Percentiles rank a stretch among this genome's conserved stretches.
phyloP scores from a whole-genome alignment of 495 filamentous ascomycete species.

The Talaromyces borbonicus region DNA sequence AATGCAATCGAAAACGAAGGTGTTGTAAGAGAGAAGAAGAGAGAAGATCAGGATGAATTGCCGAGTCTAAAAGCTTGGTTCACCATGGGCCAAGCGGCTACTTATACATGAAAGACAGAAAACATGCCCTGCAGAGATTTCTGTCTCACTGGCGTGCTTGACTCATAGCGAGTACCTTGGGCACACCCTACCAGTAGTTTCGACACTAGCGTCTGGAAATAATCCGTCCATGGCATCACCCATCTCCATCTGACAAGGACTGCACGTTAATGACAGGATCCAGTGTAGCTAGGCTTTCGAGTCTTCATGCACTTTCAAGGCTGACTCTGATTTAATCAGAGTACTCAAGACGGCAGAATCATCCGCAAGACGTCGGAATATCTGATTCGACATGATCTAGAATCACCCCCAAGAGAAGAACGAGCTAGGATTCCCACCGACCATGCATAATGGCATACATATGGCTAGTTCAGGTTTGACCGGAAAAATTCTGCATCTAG shows the following conservation, averaged over 20 bases:
- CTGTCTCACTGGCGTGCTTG: neutral
- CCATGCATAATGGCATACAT: too few relatives aligned
- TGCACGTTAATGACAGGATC: neutral
- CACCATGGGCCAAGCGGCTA: neutral
- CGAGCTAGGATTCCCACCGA: neutral
- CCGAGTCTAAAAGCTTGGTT: neutral
- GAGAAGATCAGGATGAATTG: neutral
- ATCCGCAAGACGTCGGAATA: neutral
- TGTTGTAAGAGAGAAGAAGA: too few relatives aligned
- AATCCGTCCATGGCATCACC: too few relatives aligned
- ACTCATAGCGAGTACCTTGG: slow-evolving; percentile 2
- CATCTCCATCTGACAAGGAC: neutral
- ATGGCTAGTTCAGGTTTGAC: too few relatives aligned
- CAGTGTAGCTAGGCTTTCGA: neutral
- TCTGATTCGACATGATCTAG: neutral
- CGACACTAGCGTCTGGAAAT: too few relatives aligned
- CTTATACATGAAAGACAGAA: neutral
- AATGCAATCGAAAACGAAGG: too few relatives aligned
- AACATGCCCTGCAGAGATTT: neutral
- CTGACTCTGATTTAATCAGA: too few relatives aligned
- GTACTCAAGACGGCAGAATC: neutral
- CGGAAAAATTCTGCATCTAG: neutral
- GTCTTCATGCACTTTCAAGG: too few relatives aligned
- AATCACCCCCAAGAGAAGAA: neutral
- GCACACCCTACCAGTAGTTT: neutral